These are phyloP conservation scores for Talaromyces nanjingensis DNA, from an alignment of 495 filamentous ascomycete genomes.

Conservation along the genomic window DNA sequence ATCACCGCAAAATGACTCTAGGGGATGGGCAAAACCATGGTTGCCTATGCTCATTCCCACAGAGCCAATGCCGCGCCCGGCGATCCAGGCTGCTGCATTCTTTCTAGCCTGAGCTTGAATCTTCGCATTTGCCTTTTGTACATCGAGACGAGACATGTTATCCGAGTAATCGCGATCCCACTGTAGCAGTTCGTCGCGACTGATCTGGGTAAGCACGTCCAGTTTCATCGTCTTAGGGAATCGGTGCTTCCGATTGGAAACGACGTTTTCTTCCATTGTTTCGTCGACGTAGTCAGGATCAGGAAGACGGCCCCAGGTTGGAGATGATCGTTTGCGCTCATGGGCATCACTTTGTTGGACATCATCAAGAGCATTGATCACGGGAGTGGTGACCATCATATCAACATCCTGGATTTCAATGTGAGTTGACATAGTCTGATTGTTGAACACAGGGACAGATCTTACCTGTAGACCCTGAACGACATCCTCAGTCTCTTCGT, in stretches of 20 bases:
- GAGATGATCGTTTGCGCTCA: neutral
- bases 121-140: conserved; percentile 36
- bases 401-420: neutral
- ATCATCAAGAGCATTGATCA: neutral
- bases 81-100: conserved; percentile 49
- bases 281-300: conserved; percentile 10
- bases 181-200: conserved; percentile 45
- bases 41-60: conserved; percentile 44
- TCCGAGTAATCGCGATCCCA: conserved; percentile 54
- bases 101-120: conserved; percentile 39
- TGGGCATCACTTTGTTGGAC: neutral
- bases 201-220: conserved; percentile 32
- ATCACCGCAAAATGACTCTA: conserved; percentile 50
- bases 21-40: conserved; percentile 31
- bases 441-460: too few species aligned
- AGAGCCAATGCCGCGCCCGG: conserved; percentile 47
- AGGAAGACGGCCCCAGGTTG: conserved; percentile 9
- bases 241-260: conserved; percentile 10
- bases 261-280: conserved; percentile 7
- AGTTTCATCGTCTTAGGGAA: conserved; percentile 11
- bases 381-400: neutral
- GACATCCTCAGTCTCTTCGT: conserved; percentile 9
- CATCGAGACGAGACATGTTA: conserved; percentile 42
- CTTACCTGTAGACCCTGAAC: conserved; percentile 21
- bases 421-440: neutral